Percentiles rank a stretch among this genome's conserved stretches.
Conservation (phyloP, 2,329 filamentous ascomycete genomes). For the Trichoderma aggressivum region DNA sequence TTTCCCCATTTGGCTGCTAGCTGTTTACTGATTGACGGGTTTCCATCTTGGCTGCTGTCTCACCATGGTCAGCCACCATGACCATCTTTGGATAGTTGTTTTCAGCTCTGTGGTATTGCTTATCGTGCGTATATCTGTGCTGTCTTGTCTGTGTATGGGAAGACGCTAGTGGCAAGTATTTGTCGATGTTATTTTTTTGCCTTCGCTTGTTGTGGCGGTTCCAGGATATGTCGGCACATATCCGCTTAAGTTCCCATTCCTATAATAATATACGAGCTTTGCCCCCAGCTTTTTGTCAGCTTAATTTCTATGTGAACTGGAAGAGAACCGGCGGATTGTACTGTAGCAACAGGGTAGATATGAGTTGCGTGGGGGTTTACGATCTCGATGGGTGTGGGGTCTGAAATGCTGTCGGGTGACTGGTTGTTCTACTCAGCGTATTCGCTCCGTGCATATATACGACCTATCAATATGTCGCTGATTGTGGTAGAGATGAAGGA, state of each 20-base stretch:
- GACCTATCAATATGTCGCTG: background rate
- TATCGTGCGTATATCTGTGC: background rate
- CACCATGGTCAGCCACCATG: background rate
- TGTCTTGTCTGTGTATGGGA: background rate
- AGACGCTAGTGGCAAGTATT: background rate
- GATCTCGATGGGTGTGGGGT: background rate
- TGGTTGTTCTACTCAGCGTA: background rate
- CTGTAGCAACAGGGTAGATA: background rate
- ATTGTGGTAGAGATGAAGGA: too few relatives aligned
- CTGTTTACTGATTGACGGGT: background rate
- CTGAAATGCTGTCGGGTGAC: background rate
- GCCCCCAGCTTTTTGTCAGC: fast-evolving
- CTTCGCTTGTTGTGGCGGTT: background rate
- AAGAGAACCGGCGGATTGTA: background rate
- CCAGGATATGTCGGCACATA: background rate
- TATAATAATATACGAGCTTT: background rate
- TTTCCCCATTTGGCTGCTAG: background rate
- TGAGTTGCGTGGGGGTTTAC: background rate
- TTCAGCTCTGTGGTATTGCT: background rate
- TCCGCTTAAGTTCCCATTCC: fast-evolving
- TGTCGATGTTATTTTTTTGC: background rate
- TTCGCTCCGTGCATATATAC: background rate
- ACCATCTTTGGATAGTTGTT: background rate
- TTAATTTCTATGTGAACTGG: background rate
- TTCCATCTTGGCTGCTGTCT: background rate